A percentile compares a stretch with the other conserved stretches of the same genome.
Conservation (phyloP, 2,329 filamentous ascomycete genomes). For the Torrubiella hemipterigena region DNA sequence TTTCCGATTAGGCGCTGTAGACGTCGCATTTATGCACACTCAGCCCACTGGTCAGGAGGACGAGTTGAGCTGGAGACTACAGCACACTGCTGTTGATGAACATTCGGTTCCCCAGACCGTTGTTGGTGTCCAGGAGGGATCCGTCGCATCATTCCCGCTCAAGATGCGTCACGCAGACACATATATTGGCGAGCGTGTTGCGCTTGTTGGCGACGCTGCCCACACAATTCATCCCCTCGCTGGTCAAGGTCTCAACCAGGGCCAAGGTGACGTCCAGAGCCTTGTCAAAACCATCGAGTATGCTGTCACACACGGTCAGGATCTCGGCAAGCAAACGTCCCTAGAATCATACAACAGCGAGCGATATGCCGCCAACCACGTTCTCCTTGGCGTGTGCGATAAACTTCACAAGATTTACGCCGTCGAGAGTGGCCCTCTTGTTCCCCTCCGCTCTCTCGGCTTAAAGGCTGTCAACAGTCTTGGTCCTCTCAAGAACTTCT, state of each 20-base stretch:
- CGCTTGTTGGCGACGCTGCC: constrained; percentile 85
- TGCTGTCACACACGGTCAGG: constrained; percentile 72
- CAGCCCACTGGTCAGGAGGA: constrained; percentile 45
- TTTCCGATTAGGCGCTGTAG: constrained; percentile 68
- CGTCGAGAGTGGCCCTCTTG: constrained; percentile 66
- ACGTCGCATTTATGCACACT: constrained; percentile 73
- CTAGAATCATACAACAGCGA: constrained; percentile 74
- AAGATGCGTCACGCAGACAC: constrained; percentile 88
- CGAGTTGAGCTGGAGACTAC: constrained; percentile 75
- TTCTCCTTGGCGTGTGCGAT: constrained; percentile 69
- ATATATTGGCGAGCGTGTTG: constrained; percentile 82
- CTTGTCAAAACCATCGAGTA: constrained; percentile 64
- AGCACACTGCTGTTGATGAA: constrained; percentile 50
- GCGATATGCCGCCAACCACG: constrained; percentile 71
- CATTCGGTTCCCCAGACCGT: constrained; percentile 53
- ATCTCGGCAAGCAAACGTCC: constrained; percentile 67
- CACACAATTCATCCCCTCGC: constrained; percentile 92
- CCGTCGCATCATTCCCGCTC: constrained; percentile 80
- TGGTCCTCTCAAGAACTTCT: constrained; percentile 64
- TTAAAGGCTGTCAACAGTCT: constrained; percentile 65
- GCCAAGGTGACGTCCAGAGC: constrained; percentile 76
- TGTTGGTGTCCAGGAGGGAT: constrained; percentile 62
- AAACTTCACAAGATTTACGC: constrained; percentile 89
- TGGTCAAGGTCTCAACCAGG: constrained; percentile 89
- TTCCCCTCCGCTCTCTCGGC: constrained; percentile 67